A percentile compares a stretch with the other conserved stretches of the same genome.
These are phyloP conservation scores for Bruguiera gymnorhiza DNA, from an alignment of 345 rosid genomes.

Conservation along the genomic window DNA sequence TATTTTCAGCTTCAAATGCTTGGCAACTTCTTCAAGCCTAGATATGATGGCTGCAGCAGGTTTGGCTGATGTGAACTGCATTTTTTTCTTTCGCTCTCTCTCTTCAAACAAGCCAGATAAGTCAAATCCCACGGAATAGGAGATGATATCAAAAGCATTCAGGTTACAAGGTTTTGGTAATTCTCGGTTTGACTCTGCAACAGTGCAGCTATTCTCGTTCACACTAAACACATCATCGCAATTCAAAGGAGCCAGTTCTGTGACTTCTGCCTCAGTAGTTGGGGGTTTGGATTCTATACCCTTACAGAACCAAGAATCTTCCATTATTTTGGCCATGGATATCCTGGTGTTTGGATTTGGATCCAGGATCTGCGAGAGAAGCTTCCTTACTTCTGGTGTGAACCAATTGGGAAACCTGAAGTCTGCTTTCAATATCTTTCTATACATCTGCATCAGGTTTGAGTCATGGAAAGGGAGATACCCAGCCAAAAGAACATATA, in stretches of 20 bases:
- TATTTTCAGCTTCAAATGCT: constrained; percentile 54
- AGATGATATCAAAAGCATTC: constrained; percentile 89
- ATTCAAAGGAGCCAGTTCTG: constrained; percentile 25
- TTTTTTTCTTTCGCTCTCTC: constrained; percentile 57
- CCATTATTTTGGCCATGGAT: constrained; percentile 59
- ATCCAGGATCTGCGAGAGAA: constrained; percentile 70
- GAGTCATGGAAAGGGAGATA: constrained; percentile 78
- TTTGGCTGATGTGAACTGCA: constrained; percentile 61
- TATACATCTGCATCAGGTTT: constrained; percentile 73
- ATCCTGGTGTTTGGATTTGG: constrained; percentile 70
- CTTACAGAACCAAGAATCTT: constrained; percentile 67
- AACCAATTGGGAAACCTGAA: constrained; percentile 78
- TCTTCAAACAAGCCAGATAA: constrained; percentile 74
- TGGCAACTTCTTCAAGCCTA: constrained; percentile 65
- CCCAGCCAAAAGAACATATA: constrained; percentile 73
- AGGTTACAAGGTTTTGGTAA: constrained; percentile 46
- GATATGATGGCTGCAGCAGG: constrained; percentile 56
- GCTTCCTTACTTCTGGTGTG: constrained; percentile 50
- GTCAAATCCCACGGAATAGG: constrained; percentile 74
- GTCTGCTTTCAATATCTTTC: constrained; percentile 74
- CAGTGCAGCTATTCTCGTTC: constrained; percentile 14
- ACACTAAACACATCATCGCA: constrained; percentile 21
- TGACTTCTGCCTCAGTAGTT: constrained; percentile 28
- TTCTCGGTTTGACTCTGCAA: constrained; percentile 34
- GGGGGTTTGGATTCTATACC: constrained; percentile 36